Evolutionary conservation across 176 grass and related monocot species (phyloP).

Genomic region (Tuctoria greenei): DNA sequence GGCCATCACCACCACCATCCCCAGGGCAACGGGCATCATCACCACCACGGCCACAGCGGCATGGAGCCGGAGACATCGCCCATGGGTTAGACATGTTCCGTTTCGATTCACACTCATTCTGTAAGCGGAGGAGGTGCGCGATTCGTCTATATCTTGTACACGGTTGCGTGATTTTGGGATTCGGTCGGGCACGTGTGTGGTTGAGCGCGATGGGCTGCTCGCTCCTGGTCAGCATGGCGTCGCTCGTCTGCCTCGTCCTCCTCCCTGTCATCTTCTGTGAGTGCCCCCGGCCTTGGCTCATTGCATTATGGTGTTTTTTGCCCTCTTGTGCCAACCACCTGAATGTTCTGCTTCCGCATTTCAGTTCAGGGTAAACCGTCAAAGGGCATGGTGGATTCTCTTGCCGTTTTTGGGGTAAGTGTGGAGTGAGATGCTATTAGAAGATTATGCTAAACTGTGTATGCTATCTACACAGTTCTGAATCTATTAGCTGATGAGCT

Average conservation of each 20-base stretch:
- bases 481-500: neutral
- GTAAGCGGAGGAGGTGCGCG: neutral
- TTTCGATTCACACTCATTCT: neutral
- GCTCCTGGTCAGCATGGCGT: slow-evolving; percentile 92
- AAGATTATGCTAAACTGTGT: neutral
- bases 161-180: slow-evolving; percentile 29
- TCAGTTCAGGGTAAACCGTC: slow-evolving; percentile 94
- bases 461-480: neutral
- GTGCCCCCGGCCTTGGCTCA: slow-evolving; percentile 25
- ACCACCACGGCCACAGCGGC: slow-evolving; percentile 43
- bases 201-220: slow-evolving; percentile 94
- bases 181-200: slow-evolving; percentile 64
- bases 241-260: slow-evolving; percentile 86
- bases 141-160: neutral
- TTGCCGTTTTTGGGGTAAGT: slow-evolving; percentile 94
- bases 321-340: neutral
- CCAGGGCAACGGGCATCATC: neutral
- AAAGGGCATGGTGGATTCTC: slow-evolving; percentile 74
- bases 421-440: slow-evolving; percentile 13
- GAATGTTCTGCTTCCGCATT: slow-evolving; percentile 7
- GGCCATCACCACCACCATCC: slow-evolving; percentile 2
- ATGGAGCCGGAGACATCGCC: slow-evolving; percentile 41
- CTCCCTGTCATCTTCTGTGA: slow-evolving; percentile 91
- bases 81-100: slow-evolving; percentile 54
- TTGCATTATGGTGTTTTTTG: neutral